Percentiles rank a stretch among this genome's conserved stretches.
These are phyloP conservation scores for Auriscalpium orientale DNA, from an alignment of 768 basidiomycete genomes.

Conservation along the genomic window DNA sequence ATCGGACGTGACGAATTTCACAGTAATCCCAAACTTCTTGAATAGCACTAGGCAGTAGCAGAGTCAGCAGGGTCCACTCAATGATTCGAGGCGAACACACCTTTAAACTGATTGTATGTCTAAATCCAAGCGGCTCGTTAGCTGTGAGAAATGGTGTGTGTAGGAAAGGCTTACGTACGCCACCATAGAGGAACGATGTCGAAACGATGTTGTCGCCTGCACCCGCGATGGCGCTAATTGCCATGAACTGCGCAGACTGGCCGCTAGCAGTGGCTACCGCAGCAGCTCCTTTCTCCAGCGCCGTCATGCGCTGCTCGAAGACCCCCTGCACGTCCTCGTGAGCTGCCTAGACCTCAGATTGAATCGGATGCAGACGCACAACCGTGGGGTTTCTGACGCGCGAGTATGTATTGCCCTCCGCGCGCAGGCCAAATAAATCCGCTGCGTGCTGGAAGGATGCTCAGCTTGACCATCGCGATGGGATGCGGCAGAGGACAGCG, in stretches of 20 bases:
- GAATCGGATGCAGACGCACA: conserved; percentile 27
- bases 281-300: conserved; percentile 72
- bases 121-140: conserved; percentile 8
- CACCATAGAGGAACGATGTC: conserved; percentile 61
- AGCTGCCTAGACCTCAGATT: background rate
- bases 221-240: conserved; percentile 35
- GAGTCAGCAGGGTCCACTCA: background rate
- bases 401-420: conserved; percentile 56
- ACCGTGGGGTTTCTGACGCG: conserved; percentile 65
- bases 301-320: conserved; percentile 73
- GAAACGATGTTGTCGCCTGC: conserved; percentile 76
- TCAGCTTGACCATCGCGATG: background rate
- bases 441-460: conserved; percentile 48
- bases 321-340: conserved; percentile 42
- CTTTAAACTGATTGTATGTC: conserved; percentile 74
- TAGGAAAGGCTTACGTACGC: conserved; percentile 33
- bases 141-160: background rate
- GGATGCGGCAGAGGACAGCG: background rate
- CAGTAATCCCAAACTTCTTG: conserved; percentile 58
- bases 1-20: conserved; percentile 53
- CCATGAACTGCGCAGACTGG: conserved; percentile 69
- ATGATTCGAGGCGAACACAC: conserved; percentile 21
- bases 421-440: conserved; percentile 59
- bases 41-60: conserved; percentile 40
- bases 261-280: conserved; percentile 72